Evolutionary conservation across 2,329 filamentous ascomycete species (phyloP).

Genomic region (Lecanosticta acicola): DNA sequence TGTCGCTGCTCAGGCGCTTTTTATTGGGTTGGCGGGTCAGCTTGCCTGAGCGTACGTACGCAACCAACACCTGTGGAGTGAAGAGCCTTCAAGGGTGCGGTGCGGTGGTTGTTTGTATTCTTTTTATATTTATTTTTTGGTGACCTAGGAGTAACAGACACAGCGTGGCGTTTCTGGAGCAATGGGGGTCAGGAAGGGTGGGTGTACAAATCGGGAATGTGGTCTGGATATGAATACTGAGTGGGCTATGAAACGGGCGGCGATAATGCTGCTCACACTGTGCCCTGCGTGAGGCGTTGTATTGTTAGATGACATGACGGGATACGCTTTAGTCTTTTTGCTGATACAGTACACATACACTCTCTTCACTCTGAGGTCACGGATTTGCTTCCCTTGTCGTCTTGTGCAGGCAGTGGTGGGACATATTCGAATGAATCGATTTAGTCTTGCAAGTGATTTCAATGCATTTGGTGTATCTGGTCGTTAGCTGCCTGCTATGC

Average conservation of each 20-base stretch:
- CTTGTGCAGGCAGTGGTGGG: too few species aligned
- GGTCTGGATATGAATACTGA: too few species aligned
- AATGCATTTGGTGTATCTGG: neutral
- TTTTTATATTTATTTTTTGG: neutral
- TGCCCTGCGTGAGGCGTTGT: neutral
- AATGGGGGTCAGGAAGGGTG: neutral
- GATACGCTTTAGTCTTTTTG: too few species aligned
- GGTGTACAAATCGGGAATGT: neutral
- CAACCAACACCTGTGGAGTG: too few species aligned
- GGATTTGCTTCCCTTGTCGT: too few species aligned
- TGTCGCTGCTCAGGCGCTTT: slow-evolving; percentile 84
- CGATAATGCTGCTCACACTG: too few species aligned
- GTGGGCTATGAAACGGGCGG: neutral
- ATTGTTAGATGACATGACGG: neutral
- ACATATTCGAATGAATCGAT: too few species aligned
- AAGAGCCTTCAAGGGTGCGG: too few species aligned
- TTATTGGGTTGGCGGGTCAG: slow-evolving; percentile 90
- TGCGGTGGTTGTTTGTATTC: neutral
- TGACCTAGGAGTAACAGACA: neutral
- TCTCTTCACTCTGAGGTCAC: neutral
- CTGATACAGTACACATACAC: neutral
- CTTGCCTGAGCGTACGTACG: slow-evolving; percentile 51
- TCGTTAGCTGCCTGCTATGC: neutral
- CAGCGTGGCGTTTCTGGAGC: slow-evolving; percentile 1
- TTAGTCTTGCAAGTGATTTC: neutral